Evolutionary conservation across 768 basidiomycete genomes (phyloP).

Genomic region (Trichaptum fuscoviolaceum): DNA sequence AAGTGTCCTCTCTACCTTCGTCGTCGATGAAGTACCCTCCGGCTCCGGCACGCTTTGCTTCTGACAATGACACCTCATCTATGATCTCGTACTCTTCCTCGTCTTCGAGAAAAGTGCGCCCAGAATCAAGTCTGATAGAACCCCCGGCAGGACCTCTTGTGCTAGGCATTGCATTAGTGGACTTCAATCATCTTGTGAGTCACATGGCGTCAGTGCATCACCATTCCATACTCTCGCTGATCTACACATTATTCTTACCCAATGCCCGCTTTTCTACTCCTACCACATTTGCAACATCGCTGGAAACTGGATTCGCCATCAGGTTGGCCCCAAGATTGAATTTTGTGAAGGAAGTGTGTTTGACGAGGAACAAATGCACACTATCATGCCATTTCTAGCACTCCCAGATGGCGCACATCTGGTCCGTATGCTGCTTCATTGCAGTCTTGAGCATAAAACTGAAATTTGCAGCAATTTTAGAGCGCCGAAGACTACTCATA

Average conservation of each 20-base stretch:
- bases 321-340: conserved; percentile 93
- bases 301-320: conserved; percentile 4
- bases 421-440: conserved; percentile 38
- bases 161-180: conserved; percentile 86
- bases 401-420: conserved; percentile 96
- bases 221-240: background rate
- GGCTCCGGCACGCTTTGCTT: conserved; percentile 31
- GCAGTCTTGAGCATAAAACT: conserved; percentile 8
- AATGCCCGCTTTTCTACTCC: background rate
- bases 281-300: background rate
- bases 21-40: conserved; percentile 52
- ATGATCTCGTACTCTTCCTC: conserved; percentile 57
- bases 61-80: conserved; percentile 49
- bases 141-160: conserved; percentile 58
- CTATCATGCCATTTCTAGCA: conserved; percentile 90
- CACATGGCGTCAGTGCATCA: conserved; percentile 7
- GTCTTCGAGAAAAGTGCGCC: conserved; percentile 60
- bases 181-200: conserved; percentile 89
- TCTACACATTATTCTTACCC: background rate
- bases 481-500: conserved; percentile 94
- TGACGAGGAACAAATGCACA: conserved; percentile 78
- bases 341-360: conserved; percentile 74
- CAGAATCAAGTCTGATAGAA: conserved; percentile 71
- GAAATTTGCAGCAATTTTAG: conserved; percentile 30
- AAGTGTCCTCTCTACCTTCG: background rate